phyloP scores from a whole-genome alignment of 805 yeast genomes.

The Kregervanrija delftensis region DNA sequence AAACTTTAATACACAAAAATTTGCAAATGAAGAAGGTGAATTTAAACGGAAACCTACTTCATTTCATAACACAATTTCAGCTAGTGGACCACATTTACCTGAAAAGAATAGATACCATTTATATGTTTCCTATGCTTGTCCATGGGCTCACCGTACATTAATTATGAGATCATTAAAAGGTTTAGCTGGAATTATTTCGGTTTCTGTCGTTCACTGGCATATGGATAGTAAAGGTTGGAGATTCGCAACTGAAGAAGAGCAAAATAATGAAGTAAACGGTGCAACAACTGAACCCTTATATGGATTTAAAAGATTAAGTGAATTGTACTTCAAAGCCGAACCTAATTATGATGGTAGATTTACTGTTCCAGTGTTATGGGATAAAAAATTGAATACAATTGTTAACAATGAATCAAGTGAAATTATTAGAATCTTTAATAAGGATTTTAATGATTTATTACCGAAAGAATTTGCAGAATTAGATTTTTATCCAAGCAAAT shows the following conservation, averaged over 20 bases:
- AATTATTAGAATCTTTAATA: slow-evolving; percentile 75
- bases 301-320: slow-evolving; percentile 52
- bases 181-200: slow-evolving; percentile 48
- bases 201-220: slow-evolving; percentile 86
- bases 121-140: slow-evolving; percentile 85
- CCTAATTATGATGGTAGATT: slow-evolving; percentile 75
- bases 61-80: slow-evolving; percentile 59
- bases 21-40: slow-evolving; percentile 47
- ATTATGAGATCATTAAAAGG: slow-evolving; percentile 74
- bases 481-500: slow-evolving; percentile 55
- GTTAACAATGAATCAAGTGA: slow-evolving; percentile 91
- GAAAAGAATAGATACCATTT: slow-evolving; percentile 80
- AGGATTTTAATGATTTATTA: slow-evolving; percentile 59
- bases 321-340: slow-evolving; percentile 69
- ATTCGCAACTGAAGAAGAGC: slow-evolving; percentile 45
- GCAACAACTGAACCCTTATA: slow-evolving; percentile 56
- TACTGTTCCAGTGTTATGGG: slow-evolving; percentile 95
- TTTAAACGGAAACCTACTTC: slow-evolving; percentile 41
- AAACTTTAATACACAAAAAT: slow-evolving; percentile 25
- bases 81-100: slow-evolving; percentile 60
- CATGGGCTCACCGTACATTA: slow-evolving; percentile 91
- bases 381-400: slow-evolving; percentile 70
- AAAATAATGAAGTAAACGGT: slow-evolving; percentile 26
- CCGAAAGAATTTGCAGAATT: slow-evolving; percentile 41
- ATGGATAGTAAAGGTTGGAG: slow-evolving; percentile 90